Evolutionary conservation across 257 asterid species (phyloP).

Genomic region (Capsicum baccatum): DNA sequence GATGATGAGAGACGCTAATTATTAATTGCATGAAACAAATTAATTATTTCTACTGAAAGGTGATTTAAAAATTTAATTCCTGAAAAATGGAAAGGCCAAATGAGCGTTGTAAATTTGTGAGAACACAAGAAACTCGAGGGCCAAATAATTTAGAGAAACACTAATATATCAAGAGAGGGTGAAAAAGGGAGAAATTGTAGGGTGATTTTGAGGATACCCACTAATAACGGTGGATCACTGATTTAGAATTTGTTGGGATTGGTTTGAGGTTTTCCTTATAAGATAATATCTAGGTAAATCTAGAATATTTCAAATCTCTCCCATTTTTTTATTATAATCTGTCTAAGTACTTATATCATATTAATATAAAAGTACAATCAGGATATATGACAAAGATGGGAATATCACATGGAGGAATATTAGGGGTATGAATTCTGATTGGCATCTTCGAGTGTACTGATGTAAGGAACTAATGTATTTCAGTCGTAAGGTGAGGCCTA

Average conservation of each 20-base stretch:
- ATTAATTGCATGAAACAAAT: not conserved
- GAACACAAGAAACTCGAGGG: not conserved
- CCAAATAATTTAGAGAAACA: not conserved
- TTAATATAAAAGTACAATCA: too few relatives aligned
- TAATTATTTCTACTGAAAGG: not conserved
- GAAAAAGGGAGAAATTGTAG: not conserved
- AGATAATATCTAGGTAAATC: not conserved
- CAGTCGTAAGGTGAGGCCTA: not conserved
- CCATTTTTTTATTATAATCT: not conserved
- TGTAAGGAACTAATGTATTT: not conserved
- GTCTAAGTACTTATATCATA: not conserved
- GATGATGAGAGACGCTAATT: not conserved
- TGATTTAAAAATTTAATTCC: not conserved
- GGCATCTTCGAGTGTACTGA: not conserved
- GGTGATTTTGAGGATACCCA: slow-evolving; percentile 34
- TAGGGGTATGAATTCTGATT: not conserved
- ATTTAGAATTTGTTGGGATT: not conserved
- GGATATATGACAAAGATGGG: not conserved
- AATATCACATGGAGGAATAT: not conserved
- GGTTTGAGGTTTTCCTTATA: not conserved
- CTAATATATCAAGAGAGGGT: not conserved
- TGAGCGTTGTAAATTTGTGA: not conserved
- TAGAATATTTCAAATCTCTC: not conserved
- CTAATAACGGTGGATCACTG: slow-evolving; percentile 2
- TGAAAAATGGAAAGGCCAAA: not conserved